Base-by-base conservation (phyloP, 192 early-diverging fungal genomes). In the Backusella tuberculispora region DNA sequence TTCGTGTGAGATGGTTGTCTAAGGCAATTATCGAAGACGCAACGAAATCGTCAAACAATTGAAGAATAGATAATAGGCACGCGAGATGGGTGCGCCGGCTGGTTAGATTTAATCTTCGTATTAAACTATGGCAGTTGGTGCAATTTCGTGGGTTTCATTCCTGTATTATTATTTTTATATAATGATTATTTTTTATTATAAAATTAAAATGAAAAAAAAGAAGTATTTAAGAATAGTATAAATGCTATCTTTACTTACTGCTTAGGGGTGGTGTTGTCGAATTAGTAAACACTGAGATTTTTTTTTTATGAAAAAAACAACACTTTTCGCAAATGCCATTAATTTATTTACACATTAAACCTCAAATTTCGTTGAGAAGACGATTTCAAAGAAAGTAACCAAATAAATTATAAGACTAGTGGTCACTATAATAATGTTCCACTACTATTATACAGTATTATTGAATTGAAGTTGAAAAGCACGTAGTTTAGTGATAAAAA, bases 31-130 rank as follows among this genome's bases (percentile, higher is more conserved):
- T 78, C 76, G 43, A 66, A 50, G 76, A 78, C 21, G 73, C 76
- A 78, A 42, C 44, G 76, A 78, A 78, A 78, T 78, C 76, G 76
- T 78, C 76, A 53, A 78, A 29, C 76, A 78, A 78, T 78, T 72
- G 76, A 34, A 78, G 76, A 78, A 14, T 50, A 56, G 45, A 44
- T 67, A 46, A 15, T n/a, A 64, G 45, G 29, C 71, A 78, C 76
- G 60, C 50, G 68, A 73, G 46, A 69, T 72, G 76, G 76, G 76
- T 78, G 76, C 76, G 60, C 45, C 26, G 65, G 40, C n/a, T 43
- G 64, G 56, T 76, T 53, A 78, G 66, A 37, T 46, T 66, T 38
- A 40, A 37, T 45, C 66, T 78, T 73, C 66, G 53, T 73, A 65
- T 60, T 47, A 40, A 41, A 48, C 48, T 29, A 73, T 78, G 76